Evolutionary conservation across 257 asterid species (phyloP).

Genomic region (Nemophila menziesii): DNA sequence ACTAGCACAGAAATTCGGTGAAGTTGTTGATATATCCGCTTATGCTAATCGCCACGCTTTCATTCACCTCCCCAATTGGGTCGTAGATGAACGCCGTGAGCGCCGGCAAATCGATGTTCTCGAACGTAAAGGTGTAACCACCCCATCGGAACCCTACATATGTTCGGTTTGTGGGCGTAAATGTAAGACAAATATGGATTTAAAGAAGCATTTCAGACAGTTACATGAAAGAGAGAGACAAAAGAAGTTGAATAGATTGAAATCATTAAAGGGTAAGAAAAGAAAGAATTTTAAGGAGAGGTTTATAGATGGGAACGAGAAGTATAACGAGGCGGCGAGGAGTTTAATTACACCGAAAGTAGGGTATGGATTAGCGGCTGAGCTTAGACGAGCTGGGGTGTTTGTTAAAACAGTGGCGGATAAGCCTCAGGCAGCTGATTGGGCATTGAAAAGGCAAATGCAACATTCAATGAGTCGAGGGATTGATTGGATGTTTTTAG

Average conservation of each 20-base stretch:
- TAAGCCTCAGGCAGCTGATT: constrained; percentile 95
- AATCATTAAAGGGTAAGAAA: constrained; percentile 75
- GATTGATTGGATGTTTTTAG: constrained; percentile 80
- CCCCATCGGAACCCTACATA: constrained; percentile 38
- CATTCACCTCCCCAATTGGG: constrained; percentile 80
- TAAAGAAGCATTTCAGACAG: constrained; percentile 75
- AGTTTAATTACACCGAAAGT: constrained; percentile 43
- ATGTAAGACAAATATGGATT: constrained; percentile 50
- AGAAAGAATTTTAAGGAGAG: constrained; percentile 70
- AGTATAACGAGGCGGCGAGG: constrained; percentile 71
- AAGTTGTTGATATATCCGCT: constrained; percentile 66
- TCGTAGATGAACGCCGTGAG: constrained; percentile 60
- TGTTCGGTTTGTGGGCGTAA: constrained; percentile 90
- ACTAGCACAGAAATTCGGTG: constrained; percentile 66
- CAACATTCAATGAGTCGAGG: constrained; percentile 82
- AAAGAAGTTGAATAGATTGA: constrained; percentile 69
- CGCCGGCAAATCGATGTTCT: constrained; percentile 38
- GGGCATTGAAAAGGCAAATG: constrained; percentile 93
- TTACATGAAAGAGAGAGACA: constrained; percentile 81
- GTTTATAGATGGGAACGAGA: constrained; percentile 54
- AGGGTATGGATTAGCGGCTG: constrained; percentile 76
- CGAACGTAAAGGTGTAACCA: constrained; percentile 44
- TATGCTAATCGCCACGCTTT: constrained; percentile 93
- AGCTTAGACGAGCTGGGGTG: constrained; percentile 81
- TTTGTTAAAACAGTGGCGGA: constrained; percentile 80